Percentiles rank a stretch among this genome's conserved stretches.
phyloP scores from a whole-genome alignment of 805 yeast genomes.

The Candida insectalens region DNA sequence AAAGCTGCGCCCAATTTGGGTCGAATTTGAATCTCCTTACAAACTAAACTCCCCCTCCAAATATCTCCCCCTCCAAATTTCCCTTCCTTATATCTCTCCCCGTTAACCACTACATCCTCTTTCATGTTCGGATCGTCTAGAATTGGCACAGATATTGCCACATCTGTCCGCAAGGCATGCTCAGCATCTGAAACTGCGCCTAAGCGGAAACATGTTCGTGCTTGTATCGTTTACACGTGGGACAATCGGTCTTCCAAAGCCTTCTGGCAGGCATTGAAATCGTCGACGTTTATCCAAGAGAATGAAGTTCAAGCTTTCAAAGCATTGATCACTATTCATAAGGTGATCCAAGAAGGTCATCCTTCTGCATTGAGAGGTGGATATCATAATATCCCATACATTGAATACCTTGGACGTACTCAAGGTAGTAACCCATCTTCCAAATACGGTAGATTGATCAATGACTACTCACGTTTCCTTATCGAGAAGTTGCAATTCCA shows the following conservation, averaged over 20 bases:
- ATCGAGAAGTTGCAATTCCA: constrained; percentile 75
- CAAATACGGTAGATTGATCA: constrained; percentile 61
- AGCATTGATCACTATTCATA: constrained; percentile 76
- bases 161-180: constrained; percentile 73
- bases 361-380: constrained; percentile 76
- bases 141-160: constrained; percentile 30
- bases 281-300: constrained; percentile 68
- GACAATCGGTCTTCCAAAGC: constrained; percentile 80
- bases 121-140: constrained; percentile 16
- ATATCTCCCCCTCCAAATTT: too few species aligned
- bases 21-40: too few species aligned
- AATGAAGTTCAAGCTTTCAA: constrained; percentile 84
- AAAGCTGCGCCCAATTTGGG: too few species aligned
- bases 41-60: too few species aligned
- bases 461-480: constrained; percentile 64
- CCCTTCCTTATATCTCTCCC: too few species aligned
- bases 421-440: constrained; percentile 29
- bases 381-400: constrained; percentile 66
- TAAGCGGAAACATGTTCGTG: constrained; percentile 90
- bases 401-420: constrained; percentile 59
- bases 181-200: constrained; percentile 84
- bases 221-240: constrained; percentile 94
- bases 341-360: constrained; percentile 97
- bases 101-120: not conserved
- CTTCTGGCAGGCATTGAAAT: constrained; percentile 76